phyloP scores from a whole-genome alignment of 2,329 filamentous ascomycete genomes.

The Didymella keratinophila region DNA sequence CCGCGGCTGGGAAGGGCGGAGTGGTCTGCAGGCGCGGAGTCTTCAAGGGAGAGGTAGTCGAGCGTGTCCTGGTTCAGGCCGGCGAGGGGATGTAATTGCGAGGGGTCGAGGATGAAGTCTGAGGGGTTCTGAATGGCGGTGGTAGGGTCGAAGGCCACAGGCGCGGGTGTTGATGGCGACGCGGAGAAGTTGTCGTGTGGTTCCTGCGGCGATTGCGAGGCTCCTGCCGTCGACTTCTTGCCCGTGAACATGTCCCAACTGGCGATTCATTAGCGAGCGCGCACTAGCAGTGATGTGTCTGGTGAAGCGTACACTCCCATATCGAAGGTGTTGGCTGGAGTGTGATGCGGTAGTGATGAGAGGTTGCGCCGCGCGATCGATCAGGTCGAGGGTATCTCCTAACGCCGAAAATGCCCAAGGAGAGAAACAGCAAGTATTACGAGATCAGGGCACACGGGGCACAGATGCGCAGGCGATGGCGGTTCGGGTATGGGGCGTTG shows the following conservation, averaged over 20 bases:
- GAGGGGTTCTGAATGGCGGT: constrained; percentile 78
- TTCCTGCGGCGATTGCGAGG: constrained; percentile 49
- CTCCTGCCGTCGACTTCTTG: constrained; percentile 61
- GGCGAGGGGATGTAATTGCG: constrained; percentile 89
- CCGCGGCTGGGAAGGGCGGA: constrained; percentile 92
- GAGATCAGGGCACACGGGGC: constrained; percentile 17
- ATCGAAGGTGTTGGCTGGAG: constrained; percentile 30
- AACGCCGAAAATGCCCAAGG: constrained; percentile 33
- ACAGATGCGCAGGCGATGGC: constrained; percentile 42
- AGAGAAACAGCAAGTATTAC: constrained; percentile 20
- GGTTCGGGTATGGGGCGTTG: constrained; percentile 28
- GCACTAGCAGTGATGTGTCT: not conserved
- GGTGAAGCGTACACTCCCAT: constrained; percentile 47
- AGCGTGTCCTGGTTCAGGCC: constrained; percentile 91
- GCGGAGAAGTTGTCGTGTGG: constrained; percentile 58
- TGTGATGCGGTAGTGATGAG: constrained; percentile 27
- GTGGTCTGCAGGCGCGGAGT: constrained; percentile 84
- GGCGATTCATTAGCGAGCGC: not conserved
- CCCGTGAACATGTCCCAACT: constrained; percentile 67
- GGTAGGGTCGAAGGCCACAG: constrained; percentile 72
- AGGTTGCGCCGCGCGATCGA: constrained; percentile 32
- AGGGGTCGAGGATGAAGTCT: constrained; percentile 89
- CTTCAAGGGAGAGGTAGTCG: constrained; percentile 94
- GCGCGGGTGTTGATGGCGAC: constrained; percentile 43
- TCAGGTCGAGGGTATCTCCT: constrained; percentile 25